phyloP scores from a whole-genome alignment of 116 monocot genomes.

The Thalassia testudinum region DNA sequence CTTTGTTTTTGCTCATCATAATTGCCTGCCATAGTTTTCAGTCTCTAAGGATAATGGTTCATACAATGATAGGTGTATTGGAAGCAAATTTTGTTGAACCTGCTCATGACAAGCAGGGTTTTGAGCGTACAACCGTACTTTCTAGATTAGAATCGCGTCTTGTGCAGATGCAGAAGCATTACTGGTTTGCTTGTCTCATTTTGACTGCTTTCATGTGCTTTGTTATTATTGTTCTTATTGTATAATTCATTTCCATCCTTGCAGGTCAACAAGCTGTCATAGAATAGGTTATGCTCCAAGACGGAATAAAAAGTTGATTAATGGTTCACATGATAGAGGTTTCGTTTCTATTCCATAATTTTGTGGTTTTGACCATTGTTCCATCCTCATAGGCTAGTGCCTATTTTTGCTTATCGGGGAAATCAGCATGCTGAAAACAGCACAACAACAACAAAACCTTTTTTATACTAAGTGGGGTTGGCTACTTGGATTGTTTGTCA shows the following conservation, averaged over 20 bases:
- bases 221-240: neutral
- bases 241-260: neutral
- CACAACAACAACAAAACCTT: too few species aligned
- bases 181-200: conserved; percentile 31
- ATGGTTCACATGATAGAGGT: conserved; percentile 17
- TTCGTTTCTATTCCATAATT: conserved; percentile 6
- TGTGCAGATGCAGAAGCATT: conserved; percentile 59
- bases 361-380: neutral
- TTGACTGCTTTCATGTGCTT: neutral
- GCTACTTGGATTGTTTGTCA: too few species aligned
- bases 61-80: conserved; percentile 35
- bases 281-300: conserved; percentile 50
- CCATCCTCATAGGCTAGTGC: too few species aligned
- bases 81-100: conserved; percentile 85
- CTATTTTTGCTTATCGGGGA: too few species aligned
- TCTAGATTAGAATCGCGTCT: conserved; percentile 53
- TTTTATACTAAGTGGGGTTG: too few species aligned
- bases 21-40: too few species aligned
- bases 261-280: conserved; percentile 42
- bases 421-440: too few species aligned
- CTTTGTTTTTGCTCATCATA: conserved; percentile 4
- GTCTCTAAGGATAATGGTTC: neutral
- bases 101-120: conserved; percentile 79
- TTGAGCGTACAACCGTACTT: conserved; percentile 72
- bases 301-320: conserved; percentile 12